Conservation (phyloP, 768 basidiomycete species). For the Wakefieldia striispora region DNA sequence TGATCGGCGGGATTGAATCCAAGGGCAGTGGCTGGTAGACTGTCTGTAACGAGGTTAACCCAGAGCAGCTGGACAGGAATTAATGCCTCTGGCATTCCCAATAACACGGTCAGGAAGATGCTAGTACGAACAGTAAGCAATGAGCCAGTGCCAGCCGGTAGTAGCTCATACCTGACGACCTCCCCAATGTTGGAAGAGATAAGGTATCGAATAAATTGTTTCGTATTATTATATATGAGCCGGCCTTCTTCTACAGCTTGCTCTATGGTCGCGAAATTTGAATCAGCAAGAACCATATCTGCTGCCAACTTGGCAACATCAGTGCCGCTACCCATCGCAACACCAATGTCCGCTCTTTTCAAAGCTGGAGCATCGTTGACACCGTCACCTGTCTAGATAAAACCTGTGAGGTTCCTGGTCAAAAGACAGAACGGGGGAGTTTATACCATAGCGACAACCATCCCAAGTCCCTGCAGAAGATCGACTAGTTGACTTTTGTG, state of each 20-base stretch:
- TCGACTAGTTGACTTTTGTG: constrained; percentile 97
- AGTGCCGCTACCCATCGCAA: constrained; percentile 98
- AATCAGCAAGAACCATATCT: constrained; percentile 96
- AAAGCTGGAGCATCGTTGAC: constrained; percentile 98
- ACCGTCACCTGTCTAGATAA: constrained; percentile 82
- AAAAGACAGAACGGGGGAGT: constrained; percentile 7
- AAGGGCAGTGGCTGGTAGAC: constrained; percentile 92
- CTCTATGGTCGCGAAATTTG: constrained; percentile 97
- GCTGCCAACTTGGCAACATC: constrained; percentile 98
- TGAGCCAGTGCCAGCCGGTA: neutral
- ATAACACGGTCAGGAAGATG: constrained; percentile 94
- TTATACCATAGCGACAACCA: constrained; percentile 93
- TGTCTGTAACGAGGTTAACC: constrained; percentile 98
- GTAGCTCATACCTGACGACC: constrained; percentile 66
- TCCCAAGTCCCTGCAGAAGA: constrained; percentile 82
- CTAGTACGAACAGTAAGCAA: constrained; percentile 33
- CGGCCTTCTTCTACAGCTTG: constrained; percentile 96
- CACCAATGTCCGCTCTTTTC: constrained; percentile 96
- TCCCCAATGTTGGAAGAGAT: constrained; percentile 98
- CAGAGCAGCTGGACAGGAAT: constrained; percentile 97
- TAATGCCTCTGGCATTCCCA: constrained; percentile 99
- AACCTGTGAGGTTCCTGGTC: constrained; percentile 8
- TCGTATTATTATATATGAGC: constrained; percentile 98
- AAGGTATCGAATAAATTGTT: constrained; percentile 99
- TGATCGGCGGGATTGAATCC: constrained; percentile 98